Percentiles rank a stretch among this genome's conserved stretches.
phyloP scores from a whole-genome alignment of 257 asterid species.

The Lithospermum erythrorhizon region DNA sequence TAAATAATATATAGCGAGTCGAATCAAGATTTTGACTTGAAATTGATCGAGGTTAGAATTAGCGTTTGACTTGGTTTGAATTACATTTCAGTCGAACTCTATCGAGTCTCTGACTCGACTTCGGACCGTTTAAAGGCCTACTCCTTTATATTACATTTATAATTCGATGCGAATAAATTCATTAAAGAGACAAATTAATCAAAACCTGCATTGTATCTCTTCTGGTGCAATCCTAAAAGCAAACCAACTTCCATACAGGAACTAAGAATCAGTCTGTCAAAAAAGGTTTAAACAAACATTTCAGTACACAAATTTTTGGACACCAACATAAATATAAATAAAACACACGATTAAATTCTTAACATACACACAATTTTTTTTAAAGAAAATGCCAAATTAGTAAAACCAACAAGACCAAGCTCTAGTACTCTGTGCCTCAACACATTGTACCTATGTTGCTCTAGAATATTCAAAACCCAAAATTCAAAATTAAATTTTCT shows the following conservation, averaged over 20 bases:
- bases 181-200: conserved; percentile 1
- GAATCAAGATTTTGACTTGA: too few species aligned
- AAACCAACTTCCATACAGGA: conserved; percentile 3
- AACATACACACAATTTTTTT: background rate
- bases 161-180: background rate
- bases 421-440: background rate
- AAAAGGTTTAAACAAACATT: background rate
- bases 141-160: background rate
- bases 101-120: too few species aligned
- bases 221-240: conserved; percentile 10
- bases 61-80: too few species aligned
- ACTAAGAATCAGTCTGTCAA: background rate
- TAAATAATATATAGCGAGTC: too few species aligned
- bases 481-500: too few species aligned
- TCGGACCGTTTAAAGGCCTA: too few species aligned
- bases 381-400: background rate
- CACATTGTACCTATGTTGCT: background rate
- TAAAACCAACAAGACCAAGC: background rate
- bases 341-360: background rate
- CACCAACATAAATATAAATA: background rate
- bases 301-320: background rate
- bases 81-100: too few species aligned
- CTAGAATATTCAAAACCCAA: background rate
- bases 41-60: too few species aligned
- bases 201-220: conserved; percentile 12